Evolutionary conservation across 2,329 filamentous ascomycete genomes (phyloP).

Genomic region (Penicillium sp.): DNA sequence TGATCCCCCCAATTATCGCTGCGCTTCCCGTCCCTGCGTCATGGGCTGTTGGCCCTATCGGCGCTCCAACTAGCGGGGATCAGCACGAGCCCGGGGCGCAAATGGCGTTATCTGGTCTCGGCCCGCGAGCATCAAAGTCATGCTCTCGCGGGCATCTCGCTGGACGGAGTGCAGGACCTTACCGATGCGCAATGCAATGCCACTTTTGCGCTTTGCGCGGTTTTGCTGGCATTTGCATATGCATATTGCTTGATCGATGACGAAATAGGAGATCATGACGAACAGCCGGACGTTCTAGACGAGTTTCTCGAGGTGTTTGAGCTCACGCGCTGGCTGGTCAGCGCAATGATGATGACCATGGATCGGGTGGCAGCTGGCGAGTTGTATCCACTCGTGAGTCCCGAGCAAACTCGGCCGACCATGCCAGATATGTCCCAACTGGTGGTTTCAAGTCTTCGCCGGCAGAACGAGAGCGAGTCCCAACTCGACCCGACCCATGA

Average conservation of each 20-base stretch:
- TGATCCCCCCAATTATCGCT: constrained; percentile 33
- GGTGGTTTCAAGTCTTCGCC: constrained; percentile 27
- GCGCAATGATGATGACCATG: constrained; percentile 23
- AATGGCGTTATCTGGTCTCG: constrained; percentile 23
- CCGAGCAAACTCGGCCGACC: constrained; percentile 23
- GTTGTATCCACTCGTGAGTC: constrained; percentile 27
- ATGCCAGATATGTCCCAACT: constrained; percentile 37
- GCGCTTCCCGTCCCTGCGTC: constrained; percentile 30
- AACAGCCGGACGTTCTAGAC: constrained; percentile 19
- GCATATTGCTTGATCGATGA: constrained; percentile 26
- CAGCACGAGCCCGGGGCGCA: constrained; percentile 10
- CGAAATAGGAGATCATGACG: constrained; percentile 7
- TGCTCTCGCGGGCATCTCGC: constrained; percentile 25
- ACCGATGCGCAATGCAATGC: constrained; percentile 34
- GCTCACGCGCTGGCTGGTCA: constrained; percentile 31
- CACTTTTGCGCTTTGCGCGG: constrained; percentile 33
- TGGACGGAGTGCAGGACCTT: constrained; percentile 17
- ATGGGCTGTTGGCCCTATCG: constrained; percentile 37
- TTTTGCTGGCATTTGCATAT: constrained; percentile 37
- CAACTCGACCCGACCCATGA: constrained; percentile 25
- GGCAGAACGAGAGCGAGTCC: constrained; percentile 25
- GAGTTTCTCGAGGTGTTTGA: constrained; percentile 32
- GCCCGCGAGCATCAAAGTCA: constrained; percentile 31
- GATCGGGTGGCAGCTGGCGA: constrained; percentile 26
- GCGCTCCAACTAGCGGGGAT: constrained; percentile 31